Evolutionary conservation across 2,329 filamentous ascomycete genomes (phyloP), one percentile per base, ranked within the genome.

Genomic region (Colletotrichum chrysophilum): DNA sequence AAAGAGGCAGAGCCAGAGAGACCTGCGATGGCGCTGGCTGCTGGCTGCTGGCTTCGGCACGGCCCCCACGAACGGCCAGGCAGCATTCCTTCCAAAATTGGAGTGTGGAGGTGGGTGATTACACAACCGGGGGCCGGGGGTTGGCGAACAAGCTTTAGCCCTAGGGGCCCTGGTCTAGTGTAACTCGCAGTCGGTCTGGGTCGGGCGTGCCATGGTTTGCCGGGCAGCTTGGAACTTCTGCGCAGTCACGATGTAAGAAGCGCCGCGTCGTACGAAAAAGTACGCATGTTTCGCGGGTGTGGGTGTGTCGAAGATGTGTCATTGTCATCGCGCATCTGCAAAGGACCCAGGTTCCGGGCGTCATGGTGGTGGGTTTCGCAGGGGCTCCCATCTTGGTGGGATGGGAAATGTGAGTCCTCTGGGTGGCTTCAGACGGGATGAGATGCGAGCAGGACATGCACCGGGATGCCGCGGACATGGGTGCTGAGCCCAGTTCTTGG

Each of bases 61-160:
- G 70, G 73, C 70, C 70, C 73, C 73, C 64, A 75, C 62, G 64
- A 71, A 56, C 24, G 62, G 48, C 73, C 58, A 75, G 73, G 73
- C 73, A 75, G 64, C 73, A 61, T 32, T 58, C 52, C n/a, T 75
- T 75, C 64, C 73, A 38, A 75, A 75, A 64, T 66, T 75, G 62
- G 70, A 7, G 52, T 58, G 58, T 67, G 56, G n/a, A 68, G 70
- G 58, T 24, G 52, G 73, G 24, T 32, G 69, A 73, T 67, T 52
- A 72, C 56, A 75, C 21, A 18, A 58, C 73, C 18, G 38, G 70
- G 38, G 43, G n/a, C n/a, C 26, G 24, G 28, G 28, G 66, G 28
- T 32, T 28, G 69, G 36, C 34, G 62, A 67, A 73, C 69, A 75
- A 64, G 62, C 64, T 73, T 73, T 60, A 61, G 69, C 36, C 55